Base-by-base conservation (phyloP, 2,329 filamentous ascomycete genomes). In the Trichophyton benhamiae region DNA sequence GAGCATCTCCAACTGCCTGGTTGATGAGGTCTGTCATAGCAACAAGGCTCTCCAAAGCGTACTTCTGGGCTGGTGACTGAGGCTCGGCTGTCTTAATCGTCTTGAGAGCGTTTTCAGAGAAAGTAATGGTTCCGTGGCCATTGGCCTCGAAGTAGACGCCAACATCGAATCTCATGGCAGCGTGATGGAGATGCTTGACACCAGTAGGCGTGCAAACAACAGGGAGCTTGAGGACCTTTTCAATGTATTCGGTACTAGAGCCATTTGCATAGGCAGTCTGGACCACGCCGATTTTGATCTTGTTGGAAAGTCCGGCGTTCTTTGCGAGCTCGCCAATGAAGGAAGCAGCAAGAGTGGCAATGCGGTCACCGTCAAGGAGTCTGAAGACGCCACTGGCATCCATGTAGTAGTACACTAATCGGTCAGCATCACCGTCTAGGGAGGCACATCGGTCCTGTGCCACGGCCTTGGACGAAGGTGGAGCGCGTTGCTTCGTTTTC, bases 81-180 rank as follows among this genome's bases (percentile, higher is more conserved):
- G 94, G 91, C 71, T 90, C 83, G 63, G 87, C 87, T 68, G 84
- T 87, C 67, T 81, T 82, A 77, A 99, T 95, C 57, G 83, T 82
- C 67, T 87, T 86, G 55, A 92, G 79, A 3, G 92, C 92, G 63
- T 89, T 85, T 62, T 87, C 83, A 0, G 89, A 95, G 80, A 99
- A 99, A 60, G 97, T 86, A 41, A 97, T 88, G 8, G 94, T 99
- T 66, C 94, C 94, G 75, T 99, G 94, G 33, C 94, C 94, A 72
- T 99, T 99, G 66, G 94, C 94, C 78, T 99, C 94, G 70, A 99
- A 99, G 79, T 99, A 99, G 59, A 97, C 90, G 62, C 94, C 94
- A 61, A 97, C 86, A 69, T 99, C 94, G 68, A 95, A 96, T 66
- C 91, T 89, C 69, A 89, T 86, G 44, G 94, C 94, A n/a, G 90